A percentile compares a stretch with the other conserved stretches of the same genome.
These are phyloP conservation scores for Talaromyces sp. DNA, from an alignment of 2,329 filamentous ascomycete genomes.

Conservation along the genomic window DNA sequence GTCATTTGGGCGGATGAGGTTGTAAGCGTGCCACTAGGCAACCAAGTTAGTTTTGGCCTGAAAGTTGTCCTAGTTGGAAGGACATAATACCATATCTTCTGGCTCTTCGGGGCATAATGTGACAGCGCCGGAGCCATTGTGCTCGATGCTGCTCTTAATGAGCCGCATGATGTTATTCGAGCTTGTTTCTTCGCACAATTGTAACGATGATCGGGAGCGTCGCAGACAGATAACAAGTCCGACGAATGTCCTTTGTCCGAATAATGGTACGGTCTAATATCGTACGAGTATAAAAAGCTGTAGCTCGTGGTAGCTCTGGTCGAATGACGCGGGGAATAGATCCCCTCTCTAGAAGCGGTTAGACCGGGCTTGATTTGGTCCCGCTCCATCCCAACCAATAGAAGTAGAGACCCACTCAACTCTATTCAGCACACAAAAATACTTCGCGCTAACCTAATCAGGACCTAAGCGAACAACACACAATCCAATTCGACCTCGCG, in stretches of 20 bases:
- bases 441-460: conserved; percentile 3
- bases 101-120: conserved; percentile 68
- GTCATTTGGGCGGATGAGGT: conserved; percentile 64
- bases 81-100: conserved; percentile 65
- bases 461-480: conserved; percentile 18
- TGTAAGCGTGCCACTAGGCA: conserved; percentile 67
- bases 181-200: not conserved
- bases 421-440: conserved; percentile 12
- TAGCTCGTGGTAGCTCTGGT: conserved; percentile 3
- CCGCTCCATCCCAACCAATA: not conserved
- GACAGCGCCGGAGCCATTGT: conserved; percentile 62
- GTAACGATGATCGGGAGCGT: not conserved
- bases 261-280: not conserved
- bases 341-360: conserved; percentile 14
- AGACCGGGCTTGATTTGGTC: not conserved
- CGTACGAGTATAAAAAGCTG: not conserved
- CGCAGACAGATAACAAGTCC: not conserved
- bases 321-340: conserved; percentile 17
- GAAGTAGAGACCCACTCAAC: not conserved
- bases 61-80: not conserved
- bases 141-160: conserved; percentile 64
- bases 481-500: conserved; percentile 6
- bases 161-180: conserved; percentile 54
- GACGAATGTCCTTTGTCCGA: not conserved
- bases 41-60: too few species aligned